Conservation (phyloP, 2,329 filamentous ascomycete genomes). For the Cephalotrichum gorgonifer region DNA sequence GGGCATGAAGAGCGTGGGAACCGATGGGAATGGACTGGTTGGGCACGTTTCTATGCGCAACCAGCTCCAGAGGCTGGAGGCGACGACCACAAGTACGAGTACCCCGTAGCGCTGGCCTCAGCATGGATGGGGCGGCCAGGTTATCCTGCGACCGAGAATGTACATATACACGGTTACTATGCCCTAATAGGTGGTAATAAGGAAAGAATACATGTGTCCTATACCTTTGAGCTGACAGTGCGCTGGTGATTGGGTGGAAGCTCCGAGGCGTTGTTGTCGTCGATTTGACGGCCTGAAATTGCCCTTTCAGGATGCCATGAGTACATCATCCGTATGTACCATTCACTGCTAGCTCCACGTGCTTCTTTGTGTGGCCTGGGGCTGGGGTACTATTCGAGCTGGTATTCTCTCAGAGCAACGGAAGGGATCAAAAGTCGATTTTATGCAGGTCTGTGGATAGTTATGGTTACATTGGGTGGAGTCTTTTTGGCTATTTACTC, state of each 20-base stretch:
- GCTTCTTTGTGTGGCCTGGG: background rate
- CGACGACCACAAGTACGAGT: no score
- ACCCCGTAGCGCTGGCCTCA: no score
- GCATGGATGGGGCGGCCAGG: no score
- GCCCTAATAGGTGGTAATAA: background rate
- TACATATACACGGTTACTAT: background rate
- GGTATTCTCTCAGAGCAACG: no score
- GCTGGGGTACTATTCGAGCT: background rate
- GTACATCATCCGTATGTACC: background rate
- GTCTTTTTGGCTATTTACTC: background rate
- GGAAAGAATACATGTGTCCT: background rate
- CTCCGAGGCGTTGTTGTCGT: constrained; percentile 5
- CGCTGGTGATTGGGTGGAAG: background rate
- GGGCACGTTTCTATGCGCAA: background rate
- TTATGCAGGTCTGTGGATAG: background rate
- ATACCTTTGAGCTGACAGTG: background rate
- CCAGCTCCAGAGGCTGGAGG: background rate
- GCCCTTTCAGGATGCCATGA: background rate
- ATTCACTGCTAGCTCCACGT: background rate
- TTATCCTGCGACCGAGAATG: no score
- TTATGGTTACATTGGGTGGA: background rate
- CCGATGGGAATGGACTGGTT: background rate
- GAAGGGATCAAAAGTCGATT: background rate
- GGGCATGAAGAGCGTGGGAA: background rate
- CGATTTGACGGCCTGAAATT: constrained; percentile 1